Evolutionary conservation across 371 early-diverging fungal genomes (phyloP), one percentile per base, ranked within the genome.

Genomic region (Mortierella sp.): DNA sequence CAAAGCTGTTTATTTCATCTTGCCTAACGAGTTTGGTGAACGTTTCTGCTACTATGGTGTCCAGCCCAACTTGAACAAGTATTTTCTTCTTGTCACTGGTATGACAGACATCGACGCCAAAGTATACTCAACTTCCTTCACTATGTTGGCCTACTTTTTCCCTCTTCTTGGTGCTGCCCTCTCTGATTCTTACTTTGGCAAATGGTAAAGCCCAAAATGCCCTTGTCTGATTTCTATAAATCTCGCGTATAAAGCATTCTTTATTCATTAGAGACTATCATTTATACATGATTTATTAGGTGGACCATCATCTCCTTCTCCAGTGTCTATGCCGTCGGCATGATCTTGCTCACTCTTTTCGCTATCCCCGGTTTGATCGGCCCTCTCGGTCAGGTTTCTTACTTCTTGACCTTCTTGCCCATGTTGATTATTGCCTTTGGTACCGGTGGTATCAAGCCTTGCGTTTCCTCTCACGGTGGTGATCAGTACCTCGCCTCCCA

Each of bases 121-220:
- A 67, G 65, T 66, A 29, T 75, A 65, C 62, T 73, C 86, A 2
- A 86, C 86, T 61, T 61, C 83, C 58, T 92, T 89, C 72, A 85
- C 83, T 17, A 85, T 87, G 73, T 68, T 89, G 67, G 84, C 88
- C 23, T 93, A 92, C 82, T 82, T 91, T 72, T 87, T 86, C 81
- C 91, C 93, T 19, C 75, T 94, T 42, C 53, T 90, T 26, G 92
- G 93, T 45, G 90, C 90, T 61, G 83, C 91, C 47, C 34, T 92
- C 45, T 87, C 92, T 17, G 94, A 93, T 77, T 86, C 86, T 22
- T 86, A 84, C 75, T 76, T 91, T 54, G 92, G 90, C 76, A 91
- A 89, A 83, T 92, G 85, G 86, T 68, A 68, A 54, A 65, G 15
- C 31, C 17, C 3, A 22, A 19, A 31, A 12, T 15, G 13, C 23